Evolutionary conservation across 176 grass and related monocot species (phyloP), one percentile per base, ranked within the genome.

Genomic region (Phragmites australis): DNA sequence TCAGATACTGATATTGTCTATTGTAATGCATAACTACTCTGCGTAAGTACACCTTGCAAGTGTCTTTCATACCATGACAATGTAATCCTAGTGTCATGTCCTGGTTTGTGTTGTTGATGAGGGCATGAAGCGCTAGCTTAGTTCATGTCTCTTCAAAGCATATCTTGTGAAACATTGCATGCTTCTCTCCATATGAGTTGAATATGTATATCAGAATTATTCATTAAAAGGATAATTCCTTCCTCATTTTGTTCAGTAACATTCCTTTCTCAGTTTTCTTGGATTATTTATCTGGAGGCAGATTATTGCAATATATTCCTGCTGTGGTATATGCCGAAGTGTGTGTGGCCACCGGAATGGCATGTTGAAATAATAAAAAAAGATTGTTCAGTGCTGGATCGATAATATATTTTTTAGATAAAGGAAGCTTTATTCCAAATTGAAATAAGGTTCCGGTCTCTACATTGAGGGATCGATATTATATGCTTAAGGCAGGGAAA

Each of bases 271-370:
- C n/a, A 31, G 39, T 57, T 74, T 49, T 56, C 48, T 5, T 1
- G 13, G 69, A 66, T n/a, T 81, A 71, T 11, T 71, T 54, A 73
- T 57, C 42, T 65, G 27, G 54, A 47, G 16, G 55, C 21, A 86
- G 48, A 72, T 52, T 17, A 64, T 37, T 3, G 21, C 13, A 66
- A 19, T 7, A 46, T 46, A 58, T 42, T 59, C 47, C 12, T 56
- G 6, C 18, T 68, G 19, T 17, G 27, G 5, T 25, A 21, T 1
- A 53, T 31, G 15, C 26, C 60, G 56, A 46, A 44, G 17, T 66
- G 69, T 39, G 9, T 75, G 50, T 53, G 26, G 39, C 1, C 56
- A 32, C 7, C 48, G 18, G 17, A 46, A 16, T 48, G 3, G 1
- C 32, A 61, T 69, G 12, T 52, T 9, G 60, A 68, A n/a, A 51